Percentiles rank a stretch among this genome's conserved stretches.
Evolutionary conservation across 2,329 filamentous ascomycete species (phyloP).

Genomic region (Ceratocystis ficicola): DNA sequence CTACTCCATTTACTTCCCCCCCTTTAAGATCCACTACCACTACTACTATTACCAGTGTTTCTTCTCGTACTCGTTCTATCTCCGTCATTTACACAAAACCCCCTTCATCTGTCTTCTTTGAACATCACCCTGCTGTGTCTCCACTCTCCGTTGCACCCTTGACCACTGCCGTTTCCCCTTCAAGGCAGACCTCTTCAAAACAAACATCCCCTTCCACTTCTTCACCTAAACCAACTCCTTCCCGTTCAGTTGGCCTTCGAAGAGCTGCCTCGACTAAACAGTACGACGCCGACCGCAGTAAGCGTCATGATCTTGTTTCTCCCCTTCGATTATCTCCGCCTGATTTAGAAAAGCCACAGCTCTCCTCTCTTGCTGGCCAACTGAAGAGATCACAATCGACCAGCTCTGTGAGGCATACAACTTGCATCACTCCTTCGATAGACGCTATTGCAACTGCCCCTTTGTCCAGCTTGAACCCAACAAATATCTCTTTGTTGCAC

Average conservation of each 20-base stretch:
- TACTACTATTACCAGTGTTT: background rate
- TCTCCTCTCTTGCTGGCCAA: background rate
- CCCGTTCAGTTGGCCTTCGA: slow-evolving; percentile 9
- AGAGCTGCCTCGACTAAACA: slow-evolving; percentile 22
- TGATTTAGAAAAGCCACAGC: slow-evolving; percentile 11
- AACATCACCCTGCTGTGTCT: background rate
- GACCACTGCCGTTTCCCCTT: background rate
- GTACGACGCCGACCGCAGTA: slow-evolving; percentile 19
- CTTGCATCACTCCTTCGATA: background rate
- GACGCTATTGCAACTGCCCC: background rate
- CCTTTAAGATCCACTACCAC: slow-evolving; percentile 9
- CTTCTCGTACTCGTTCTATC: slow-evolving; percentile 11
- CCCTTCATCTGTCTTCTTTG: slow-evolving; percentile 3
- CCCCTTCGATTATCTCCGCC: slow-evolving; percentile 21
- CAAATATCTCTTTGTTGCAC: background rate
- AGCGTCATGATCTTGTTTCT: slow-evolving; percentile 19
- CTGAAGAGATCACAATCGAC: slow-evolving; percentile 15
- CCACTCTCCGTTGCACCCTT: background rate
- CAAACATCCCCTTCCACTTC: background rate
- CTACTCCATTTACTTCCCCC: slow-evolving; percentile 12
- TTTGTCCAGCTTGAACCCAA: background rate
- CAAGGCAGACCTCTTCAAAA: background rate
- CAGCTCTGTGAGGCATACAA: background rate
- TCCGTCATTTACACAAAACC: slow-evolving; percentile 12
- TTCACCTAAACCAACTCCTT: background rate